Conservation (phyloP, 768 basidiomycete species). For the Boletus reticuloceps region DNA sequence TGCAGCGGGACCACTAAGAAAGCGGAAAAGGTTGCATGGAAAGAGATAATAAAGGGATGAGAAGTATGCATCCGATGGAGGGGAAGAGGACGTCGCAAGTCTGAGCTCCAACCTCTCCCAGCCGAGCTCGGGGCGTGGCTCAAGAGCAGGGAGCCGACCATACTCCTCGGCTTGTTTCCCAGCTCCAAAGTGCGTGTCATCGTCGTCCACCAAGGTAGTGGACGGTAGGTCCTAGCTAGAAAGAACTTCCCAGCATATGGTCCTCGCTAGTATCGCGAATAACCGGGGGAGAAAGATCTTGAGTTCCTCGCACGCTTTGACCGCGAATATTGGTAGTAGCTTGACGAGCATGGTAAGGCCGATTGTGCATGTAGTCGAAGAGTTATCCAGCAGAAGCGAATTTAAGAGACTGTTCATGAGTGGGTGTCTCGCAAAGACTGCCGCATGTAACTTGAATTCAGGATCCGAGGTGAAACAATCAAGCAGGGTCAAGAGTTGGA, state of each 20-base stretch:
- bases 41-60: constrained; percentile 85
- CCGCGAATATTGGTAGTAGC: constrained; percentile 71
- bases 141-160: constrained; percentile 38
- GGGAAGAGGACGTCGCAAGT: constrained; percentile 53
- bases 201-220: constrained; percentile 41
- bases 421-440: constrained; percentile 55
- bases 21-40: constrained; percentile 83
- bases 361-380: constrained; percentile 65
- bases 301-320: constrained; percentile 54
- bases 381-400: constrained; percentile 72
- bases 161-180: constrained; percentile 22
- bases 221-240: constrained; percentile 32
- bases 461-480: constrained; percentile 57
- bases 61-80: constrained; percentile 67
- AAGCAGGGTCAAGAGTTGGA: constrained; percentile 69
- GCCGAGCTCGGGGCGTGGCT: constrained; percentile 51
- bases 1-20: constrained; percentile 63
- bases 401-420: constrained; percentile 63
- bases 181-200: constrained; percentile 5
- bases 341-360: constrained; percentile 65
- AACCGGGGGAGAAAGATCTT: constrained; percentile 61
- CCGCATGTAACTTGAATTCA: constrained; percentile 47
- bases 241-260: constrained; percentile 72
- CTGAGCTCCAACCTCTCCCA: constrained; percentile 69
- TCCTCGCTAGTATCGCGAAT: constrained; percentile 64